Percentiles rank a stretch among this genome's conserved stretches.
phyloP scores from a whole-genome alignment of 306 rosid genomes.

The Pterocarpus macrocarpus region DNA sequence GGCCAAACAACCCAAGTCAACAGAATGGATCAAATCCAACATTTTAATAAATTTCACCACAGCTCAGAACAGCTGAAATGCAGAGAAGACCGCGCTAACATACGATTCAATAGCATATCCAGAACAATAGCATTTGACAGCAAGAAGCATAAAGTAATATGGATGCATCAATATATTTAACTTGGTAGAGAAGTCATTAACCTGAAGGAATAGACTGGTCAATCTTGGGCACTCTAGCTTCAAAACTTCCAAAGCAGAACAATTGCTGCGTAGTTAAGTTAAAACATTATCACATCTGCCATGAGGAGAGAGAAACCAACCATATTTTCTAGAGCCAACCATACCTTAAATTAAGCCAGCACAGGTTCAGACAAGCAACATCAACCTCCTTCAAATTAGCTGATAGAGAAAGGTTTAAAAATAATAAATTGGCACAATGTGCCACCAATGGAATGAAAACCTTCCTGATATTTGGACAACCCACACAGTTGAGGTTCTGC shows the following conservation, averaged over 20 bases:
- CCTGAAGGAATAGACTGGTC: slow-evolving; percentile 95
- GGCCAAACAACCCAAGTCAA: slow-evolving; percentile 28
- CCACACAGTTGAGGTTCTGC: slow-evolving; percentile 91
- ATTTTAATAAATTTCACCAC: background rate
- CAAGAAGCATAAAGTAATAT: slow-evolving; percentile 7
- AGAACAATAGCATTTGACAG: background rate
- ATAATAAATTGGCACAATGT: slow-evolving; percentile 72
- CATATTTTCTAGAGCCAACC: slow-evolving; percentile 5
- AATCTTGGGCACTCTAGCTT: slow-evolving; percentile 87
- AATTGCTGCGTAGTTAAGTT: slow-evolving; percentile 67
- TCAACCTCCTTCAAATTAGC: slow-evolving; percentile 88
- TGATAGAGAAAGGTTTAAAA: slow-evolving; percentile 86
- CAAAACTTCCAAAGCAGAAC: slow-evolving; percentile 84
- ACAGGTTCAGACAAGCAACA: slow-evolving; percentile 86
- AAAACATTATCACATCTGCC: slow-evolving; percentile 38
- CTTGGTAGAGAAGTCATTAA: slow-evolving; percentile 42
- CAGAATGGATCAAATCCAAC: slow-evolving; percentile 10
- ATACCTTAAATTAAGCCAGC: slow-evolving; percentile 92
- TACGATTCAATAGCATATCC: background rate
- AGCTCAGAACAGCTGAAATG: background rate
- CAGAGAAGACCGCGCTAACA: background rate
- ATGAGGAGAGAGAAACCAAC: slow-evolving; percentile 30
- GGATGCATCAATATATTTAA: slow-evolving; percentile 18
- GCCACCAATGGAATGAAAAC: slow-evolving; percentile 89
- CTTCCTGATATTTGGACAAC: slow-evolving; percentile 90